A percentile compares a stretch with the other conserved stretches of the same genome.
Evolutionary conservation across 768 basidiomycete genomes (phyloP).

Genomic region (Agaricus subrufescens): DNA sequence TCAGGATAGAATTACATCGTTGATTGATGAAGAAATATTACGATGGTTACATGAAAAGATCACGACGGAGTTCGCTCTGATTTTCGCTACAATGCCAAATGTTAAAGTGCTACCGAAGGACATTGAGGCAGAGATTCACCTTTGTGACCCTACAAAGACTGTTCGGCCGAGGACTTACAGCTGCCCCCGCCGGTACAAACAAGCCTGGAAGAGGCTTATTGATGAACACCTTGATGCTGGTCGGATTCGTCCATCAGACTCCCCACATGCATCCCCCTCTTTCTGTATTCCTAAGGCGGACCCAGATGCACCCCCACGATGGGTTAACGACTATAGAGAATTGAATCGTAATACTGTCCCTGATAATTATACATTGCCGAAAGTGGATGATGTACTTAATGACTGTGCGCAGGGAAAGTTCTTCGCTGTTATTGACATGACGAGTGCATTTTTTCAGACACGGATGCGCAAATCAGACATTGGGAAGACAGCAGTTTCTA

Average conservation of each 20-base stretch:
- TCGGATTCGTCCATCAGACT: conserved; percentile 21
- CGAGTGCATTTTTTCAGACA: conserved; percentile 27
- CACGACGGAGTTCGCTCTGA: too few relatives aligned
- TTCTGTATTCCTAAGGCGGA: conserved; percentile 2
- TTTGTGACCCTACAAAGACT: too few relatives aligned
- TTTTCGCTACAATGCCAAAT: too few relatives aligned
- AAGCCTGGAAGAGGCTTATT: conserved; percentile 10
- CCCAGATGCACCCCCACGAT: conserved; percentile 19
- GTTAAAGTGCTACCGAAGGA: too few relatives aligned
- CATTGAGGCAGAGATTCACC: too few relatives aligned
- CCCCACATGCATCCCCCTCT: conserved; percentile 24
- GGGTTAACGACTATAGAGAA: conserved; percentile 29
- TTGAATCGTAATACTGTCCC: conserved; percentile 20
- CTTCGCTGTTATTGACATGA: conserved; percentile 35
- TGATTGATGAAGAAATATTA: too few relatives aligned
- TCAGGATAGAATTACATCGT: too few relatives aligned
- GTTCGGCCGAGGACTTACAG: too few relatives aligned
- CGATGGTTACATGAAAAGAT: too few relatives aligned
- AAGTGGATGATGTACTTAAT: conserved; percentile 15
- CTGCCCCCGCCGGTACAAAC: too few relatives aligned
- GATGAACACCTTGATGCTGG: conserved; percentile 24
- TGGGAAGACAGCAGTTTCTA: conserved; percentile 20
- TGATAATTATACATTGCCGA: conserved; percentile 16
- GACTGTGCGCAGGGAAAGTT: conserved; percentile 31
- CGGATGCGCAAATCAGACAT: conserved; percentile 23